Evolutionary conservation across 495 filamentous ascomycete genomes (phyloP).

Genomic region (Trichocladium antarcticum): DNA sequence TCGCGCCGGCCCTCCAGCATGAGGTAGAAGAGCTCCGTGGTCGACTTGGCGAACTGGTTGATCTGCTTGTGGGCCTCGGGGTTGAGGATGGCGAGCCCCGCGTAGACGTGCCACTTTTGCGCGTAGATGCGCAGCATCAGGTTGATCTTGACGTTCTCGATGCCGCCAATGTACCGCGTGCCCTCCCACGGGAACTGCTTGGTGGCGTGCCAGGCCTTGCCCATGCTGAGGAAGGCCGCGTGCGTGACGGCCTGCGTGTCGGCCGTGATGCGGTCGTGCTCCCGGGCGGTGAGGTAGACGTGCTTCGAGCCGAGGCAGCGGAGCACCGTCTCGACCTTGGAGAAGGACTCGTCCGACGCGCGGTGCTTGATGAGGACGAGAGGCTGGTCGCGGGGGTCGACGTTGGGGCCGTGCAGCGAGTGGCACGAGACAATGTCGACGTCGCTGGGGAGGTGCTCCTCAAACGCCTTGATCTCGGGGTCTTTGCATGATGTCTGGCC

Average conservation of each 20-base stretch:
- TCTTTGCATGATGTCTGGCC: constrained; percentile 98
- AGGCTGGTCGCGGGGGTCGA: constrained; percentile 78
- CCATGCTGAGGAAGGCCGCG: constrained; percentile 94
- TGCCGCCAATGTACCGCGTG: constrained; percentile 83
- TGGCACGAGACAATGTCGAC: constrained; percentile 94
- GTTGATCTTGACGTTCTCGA: constrained; percentile 99
- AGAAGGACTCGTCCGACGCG: constrained; percentile 62
- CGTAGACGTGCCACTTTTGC: constrained; percentile 99
- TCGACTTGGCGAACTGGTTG: constrained; percentile 79
- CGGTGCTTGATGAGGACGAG: constrained; percentile 89
- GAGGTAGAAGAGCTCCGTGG: constrained; percentile 90
- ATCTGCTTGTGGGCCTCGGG: constrained; percentile 86
- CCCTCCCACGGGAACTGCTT: constrained; percentile 93
- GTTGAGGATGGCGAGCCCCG: constrained; percentile 92
- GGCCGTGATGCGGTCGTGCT: constrained; percentile 93
- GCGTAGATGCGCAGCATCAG: constrained; percentile 92
- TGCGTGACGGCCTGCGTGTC: constrained; percentile 98
- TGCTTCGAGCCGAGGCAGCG: constrained; percentile 70
- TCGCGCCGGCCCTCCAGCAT: constrained; percentile 76
- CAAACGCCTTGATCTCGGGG: constrained; percentile 88
- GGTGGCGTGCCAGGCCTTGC: constrained; percentile 88
- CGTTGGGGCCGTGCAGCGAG: constrained; percentile 87
- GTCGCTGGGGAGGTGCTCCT: constrained; percentile 73
- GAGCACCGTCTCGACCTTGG: constrained; percentile 68
- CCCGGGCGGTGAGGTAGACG: constrained; percentile 72